Evolutionary conservation across 805 yeast genomes (phyloP).

Genomic region (Saturnispora gosingensis): DNA sequence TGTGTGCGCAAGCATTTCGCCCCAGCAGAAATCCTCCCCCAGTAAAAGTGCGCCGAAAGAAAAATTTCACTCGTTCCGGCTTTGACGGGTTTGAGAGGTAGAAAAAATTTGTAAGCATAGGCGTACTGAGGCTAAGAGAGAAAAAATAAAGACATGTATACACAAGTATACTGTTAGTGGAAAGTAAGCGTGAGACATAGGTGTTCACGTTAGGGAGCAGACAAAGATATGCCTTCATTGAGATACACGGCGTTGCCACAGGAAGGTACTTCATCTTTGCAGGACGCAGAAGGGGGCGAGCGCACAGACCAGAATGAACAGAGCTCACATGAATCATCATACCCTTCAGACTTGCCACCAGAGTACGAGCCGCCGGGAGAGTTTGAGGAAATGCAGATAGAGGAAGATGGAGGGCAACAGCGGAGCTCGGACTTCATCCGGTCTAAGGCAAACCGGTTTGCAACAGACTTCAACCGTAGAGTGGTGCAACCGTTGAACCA

Average conservation of each 20-base stretch:
- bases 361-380: constrained; percentile 13
- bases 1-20: too few species aligned
- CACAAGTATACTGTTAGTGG: not conserved
- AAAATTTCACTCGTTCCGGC: not conserved
- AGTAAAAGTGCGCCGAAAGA: not conserved
- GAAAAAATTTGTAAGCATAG: not conserved
- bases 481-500: constrained; percentile 36
- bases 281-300: not conserved
- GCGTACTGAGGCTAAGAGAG: not conserved
- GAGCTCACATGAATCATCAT: not conserved
- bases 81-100: not conserved
- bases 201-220: not conserved
- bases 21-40: not conserved
- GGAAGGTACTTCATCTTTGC: not conserved
- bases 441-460: constrained; percentile 33
- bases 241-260: constrained; percentile 5
- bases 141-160: not conserved
- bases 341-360: constrained; percentile 19
- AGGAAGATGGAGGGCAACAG: constrained; percentile 10
- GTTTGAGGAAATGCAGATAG: constrained; percentile 37
- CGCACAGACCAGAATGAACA: not conserved
- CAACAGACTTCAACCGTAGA: constrained; percentile 27
- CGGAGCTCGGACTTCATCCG: not conserved
- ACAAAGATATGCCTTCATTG: constrained; percentile 6
- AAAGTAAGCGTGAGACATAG: not conserved